A percentile compares a stretch with the other conserved stretches of the same genome.
phyloP scores from a whole-genome alignment of 768 basidiomycete species.

The Tylopilus subfusipes region DNA sequence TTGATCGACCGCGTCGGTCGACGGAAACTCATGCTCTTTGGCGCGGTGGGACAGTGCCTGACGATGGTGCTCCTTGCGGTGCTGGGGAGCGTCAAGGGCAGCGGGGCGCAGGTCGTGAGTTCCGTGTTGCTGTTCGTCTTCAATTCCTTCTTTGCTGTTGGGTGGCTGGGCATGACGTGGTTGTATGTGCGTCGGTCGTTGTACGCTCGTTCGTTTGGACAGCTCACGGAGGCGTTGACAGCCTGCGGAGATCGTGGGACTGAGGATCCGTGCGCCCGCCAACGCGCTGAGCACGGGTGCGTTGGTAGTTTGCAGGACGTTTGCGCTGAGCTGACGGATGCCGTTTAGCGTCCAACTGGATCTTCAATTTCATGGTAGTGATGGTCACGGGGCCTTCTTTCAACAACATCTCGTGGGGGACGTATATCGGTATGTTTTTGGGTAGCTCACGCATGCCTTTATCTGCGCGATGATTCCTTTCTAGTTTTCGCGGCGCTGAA shows the following conservation, averaged over 20 bases:
- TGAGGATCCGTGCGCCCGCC: slow-evolving; percentile 59
- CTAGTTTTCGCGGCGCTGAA: slow-evolving; percentile 55
- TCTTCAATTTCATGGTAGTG: slow-evolving; percentile 56
- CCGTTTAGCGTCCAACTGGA: slow-evolving; percentile 43
- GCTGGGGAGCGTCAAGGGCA: slow-evolving; percentile 49
- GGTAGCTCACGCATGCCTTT: too few relatives aligned
- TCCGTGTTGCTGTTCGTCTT: slow-evolving; percentile 63
- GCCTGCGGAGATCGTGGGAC: slow-evolving; percentile 64
- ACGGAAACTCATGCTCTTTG: slow-evolving; percentile 67
- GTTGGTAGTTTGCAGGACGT: neutral
- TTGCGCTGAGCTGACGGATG: neutral
- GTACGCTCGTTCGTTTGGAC: neutral
- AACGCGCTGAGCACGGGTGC: slow-evolving; percentile 57
- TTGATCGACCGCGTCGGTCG: slow-evolving; percentile 73
- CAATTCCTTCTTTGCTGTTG: slow-evolving; percentile 67
- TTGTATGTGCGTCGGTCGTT: slow-evolving; percentile 46
- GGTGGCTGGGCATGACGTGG: slow-evolving; percentile 73
- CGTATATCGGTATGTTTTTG: slow-evolving; percentile 50
- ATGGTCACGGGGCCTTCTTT: slow-evolving; percentile 63
- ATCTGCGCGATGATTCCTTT: neutral
- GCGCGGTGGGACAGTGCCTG: slow-evolving; percentile 55
- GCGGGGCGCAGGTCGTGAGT: slow-evolving; percentile 47
- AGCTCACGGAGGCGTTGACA: slow-evolving; percentile 16
- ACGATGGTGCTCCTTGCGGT: slow-evolving; percentile 61
- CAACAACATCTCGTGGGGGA: slow-evolving; percentile 54